Percentiles rank a stretch among this genome's conserved stretches.
Evolutionary conservation across 1,139 yeast genomes (phyloP).

Genomic region (Pichia sp.): DNA sequence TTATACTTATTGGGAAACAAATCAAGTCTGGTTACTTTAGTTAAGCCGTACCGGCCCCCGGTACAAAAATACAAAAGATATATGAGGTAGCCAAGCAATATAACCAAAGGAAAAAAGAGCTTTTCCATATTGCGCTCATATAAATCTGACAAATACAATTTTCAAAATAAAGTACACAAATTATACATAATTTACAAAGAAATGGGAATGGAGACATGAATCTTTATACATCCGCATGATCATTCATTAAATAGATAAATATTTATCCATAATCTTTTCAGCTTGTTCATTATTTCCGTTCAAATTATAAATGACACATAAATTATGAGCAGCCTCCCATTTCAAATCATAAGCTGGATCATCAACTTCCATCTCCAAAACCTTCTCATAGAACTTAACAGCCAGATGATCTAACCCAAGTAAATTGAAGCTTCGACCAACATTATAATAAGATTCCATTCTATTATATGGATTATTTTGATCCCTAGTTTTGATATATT

Average conservation of each 20-base stretch:
- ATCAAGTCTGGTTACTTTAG: no score
- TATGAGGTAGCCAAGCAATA: no score
- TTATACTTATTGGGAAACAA: no score
- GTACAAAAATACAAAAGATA: no score
- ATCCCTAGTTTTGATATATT: constrained; percentile 47
- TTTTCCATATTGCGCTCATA: no score
- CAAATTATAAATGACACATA: constrained; percentile 62
- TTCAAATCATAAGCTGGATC: constrained; percentile 42
- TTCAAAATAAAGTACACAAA: not conserved
- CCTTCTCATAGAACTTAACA: constrained; percentile 60
- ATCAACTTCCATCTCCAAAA: constrained; percentile 33
- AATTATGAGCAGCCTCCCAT: constrained; percentile 80
- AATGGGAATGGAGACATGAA: not conserved
- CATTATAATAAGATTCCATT: constrained; percentile 77
- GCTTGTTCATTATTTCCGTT: constrained; percentile 70
- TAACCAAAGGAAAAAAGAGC: no score
- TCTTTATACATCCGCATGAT: no score
- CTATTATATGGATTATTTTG: constrained; percentile 40
- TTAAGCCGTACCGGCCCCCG: no score
- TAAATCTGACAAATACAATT: no score
- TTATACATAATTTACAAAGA: not conserved
- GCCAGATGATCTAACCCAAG: constrained; percentile 73
- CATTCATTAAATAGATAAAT: constrained; percentile 24
- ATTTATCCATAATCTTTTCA: constrained; percentile 50
- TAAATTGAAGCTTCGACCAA: constrained; percentile 81